Percentiles rank a stretch among this genome's conserved stretches.
phyloP scores from a whole-genome alignment of 208 protist species.

The Trypanosoma rangeli region DNA sequence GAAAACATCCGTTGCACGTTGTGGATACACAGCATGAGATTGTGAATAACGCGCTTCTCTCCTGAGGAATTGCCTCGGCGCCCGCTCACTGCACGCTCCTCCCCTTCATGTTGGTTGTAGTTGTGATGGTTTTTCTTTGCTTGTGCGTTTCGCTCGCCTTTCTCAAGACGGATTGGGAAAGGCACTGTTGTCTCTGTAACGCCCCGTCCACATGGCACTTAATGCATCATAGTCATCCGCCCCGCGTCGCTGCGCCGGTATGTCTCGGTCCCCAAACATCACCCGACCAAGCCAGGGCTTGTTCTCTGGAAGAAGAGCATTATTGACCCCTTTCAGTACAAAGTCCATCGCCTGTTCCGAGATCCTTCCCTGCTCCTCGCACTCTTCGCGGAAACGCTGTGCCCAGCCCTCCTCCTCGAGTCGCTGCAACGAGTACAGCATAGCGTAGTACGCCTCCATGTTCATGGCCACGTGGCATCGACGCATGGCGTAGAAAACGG shows the following conservation, averaged over 20 bases:
- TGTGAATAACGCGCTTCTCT: neutral
- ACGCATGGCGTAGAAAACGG: conserved; percentile 85
- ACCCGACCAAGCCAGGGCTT: conserved; percentile 89
- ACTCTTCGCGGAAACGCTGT: conserved; percentile 75
- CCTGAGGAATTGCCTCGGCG: neutral
- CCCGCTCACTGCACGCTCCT: neutral
- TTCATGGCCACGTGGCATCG: conserved; percentile 84
- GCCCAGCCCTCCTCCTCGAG: conserved; percentile 90
- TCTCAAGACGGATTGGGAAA: neutral
- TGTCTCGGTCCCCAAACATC: conserved; percentile 84
- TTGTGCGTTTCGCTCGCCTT: conserved; percentile 2
- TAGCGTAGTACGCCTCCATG: conserved; percentile 90
- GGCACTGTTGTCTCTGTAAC: conserved; percentile 52
- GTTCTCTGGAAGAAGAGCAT: conserved; percentile 86
- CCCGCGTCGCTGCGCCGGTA: conserved; percentile 39
- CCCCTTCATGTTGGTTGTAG: neutral
- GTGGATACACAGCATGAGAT: neutral
- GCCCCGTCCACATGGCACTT: conserved; percentile 67
- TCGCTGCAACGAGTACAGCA: conserved; percentile 90
- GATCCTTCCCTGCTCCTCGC: conserved; percentile 26
- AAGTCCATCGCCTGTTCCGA: conserved; percentile 90
- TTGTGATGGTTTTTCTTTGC: neutral
- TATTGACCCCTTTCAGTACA: conserved; percentile 76
- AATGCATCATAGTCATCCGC: conserved; percentile 60
- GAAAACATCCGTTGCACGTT: neutral